phyloP scores from a whole-genome alignment of 768 basidiomycete species.

The Rhodocollybia butyracea region DNA sequence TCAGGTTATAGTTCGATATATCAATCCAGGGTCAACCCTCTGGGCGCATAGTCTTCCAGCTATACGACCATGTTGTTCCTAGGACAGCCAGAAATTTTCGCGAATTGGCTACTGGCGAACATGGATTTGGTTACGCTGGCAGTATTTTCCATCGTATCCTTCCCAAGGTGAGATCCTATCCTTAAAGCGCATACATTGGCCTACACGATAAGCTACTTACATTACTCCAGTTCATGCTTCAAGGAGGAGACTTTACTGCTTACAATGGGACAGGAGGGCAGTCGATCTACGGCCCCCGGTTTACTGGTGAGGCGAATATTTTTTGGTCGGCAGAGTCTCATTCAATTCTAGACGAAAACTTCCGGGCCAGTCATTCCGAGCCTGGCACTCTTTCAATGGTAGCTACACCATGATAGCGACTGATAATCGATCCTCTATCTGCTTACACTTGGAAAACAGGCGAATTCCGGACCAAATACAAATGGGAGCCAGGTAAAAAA shows the following conservation, averaged over 20 bases:
- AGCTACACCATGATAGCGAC: no score
- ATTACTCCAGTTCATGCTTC: conserved; percentile 86
- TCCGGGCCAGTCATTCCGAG: conserved; percentile 69
- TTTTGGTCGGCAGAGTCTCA: conserved; percentile 10
- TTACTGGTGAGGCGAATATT: conserved; percentile 42
- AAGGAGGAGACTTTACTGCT: conserved; percentile 84
- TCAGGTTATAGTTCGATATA: conserved; percentile 60
- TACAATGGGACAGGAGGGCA: conserved; percentile 75
- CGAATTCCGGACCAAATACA: conserved; percentile 78
- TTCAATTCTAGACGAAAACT: conserved; percentile 73
- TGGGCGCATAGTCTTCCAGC: conserved; percentile 78
- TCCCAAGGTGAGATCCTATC: background rate
- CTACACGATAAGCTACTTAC: no score
- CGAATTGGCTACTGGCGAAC: conserved; percentile 73
- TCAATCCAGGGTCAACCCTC: conserved; percentile 32
- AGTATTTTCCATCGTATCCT: conserved; percentile 17
- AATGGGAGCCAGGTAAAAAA: conserved; percentile 57
- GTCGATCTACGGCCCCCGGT: conserved; percentile 72
- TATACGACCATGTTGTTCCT: conserved; percentile 78
- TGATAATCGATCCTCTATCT: no score
- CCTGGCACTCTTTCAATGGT: conserved; percentile 69
- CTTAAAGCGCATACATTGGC: no score
- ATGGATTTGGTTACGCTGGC: conserved; percentile 73
- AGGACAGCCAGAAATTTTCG: conserved; percentile 83
- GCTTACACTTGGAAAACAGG: no score